Evolutionary conservation across 768 basidiomycete species (phyloP).

Genomic region (Pleurotus tuoliensis): DNA sequence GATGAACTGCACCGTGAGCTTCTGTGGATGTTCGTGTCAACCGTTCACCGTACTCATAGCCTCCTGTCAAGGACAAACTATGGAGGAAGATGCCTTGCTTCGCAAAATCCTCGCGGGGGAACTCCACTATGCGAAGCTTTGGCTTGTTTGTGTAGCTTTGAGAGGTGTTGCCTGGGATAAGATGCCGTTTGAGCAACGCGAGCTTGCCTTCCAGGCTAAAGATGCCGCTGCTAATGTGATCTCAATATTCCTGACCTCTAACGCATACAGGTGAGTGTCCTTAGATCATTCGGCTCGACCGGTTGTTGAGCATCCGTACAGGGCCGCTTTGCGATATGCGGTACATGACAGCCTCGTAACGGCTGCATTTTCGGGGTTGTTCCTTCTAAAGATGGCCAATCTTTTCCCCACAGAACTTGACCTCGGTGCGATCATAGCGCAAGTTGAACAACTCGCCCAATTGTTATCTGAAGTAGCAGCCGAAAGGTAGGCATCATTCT

Average conservation of each 20-base stretch:
- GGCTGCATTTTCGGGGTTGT: conserved; percentile 86
- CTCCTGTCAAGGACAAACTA: conserved; percentile 53
- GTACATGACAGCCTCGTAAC: conserved; percentile 92
- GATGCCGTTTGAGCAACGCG: conserved; percentile 92
- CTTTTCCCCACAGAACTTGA: conserved; percentile 87
- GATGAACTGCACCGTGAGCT: conserved; percentile 61
- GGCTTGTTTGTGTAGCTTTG: conserved; percentile 90
- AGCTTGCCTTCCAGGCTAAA: conserved; percentile 93
- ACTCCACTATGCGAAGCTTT: conserved; percentile 89
- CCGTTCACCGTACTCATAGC: not conserved
- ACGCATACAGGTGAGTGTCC: conserved; percentile 67
- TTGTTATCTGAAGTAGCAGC: conserved; percentile 90
- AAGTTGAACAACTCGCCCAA: conserved; percentile 90
- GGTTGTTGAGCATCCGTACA: conserved; percentile 21
- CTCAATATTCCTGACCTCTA: conserved; percentile 76
- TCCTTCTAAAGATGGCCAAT: conserved; percentile 91
- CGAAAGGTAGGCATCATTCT: conserved; percentile 54
- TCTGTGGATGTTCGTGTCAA: conserved; percentile 1
- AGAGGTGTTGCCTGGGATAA: conserved; percentile 94
- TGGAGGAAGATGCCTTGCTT: conserved; percentile 83
- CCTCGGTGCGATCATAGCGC: conserved; percentile 66
- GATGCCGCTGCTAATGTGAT: conserved; percentile 87
- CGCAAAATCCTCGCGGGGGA: conserved; percentile 87
- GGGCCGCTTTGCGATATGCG: conserved; percentile 87
- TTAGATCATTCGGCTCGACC: conserved; percentile 4